Evolutionary conservation across 2,329 filamentous ascomycete genomes (phyloP), one percentile per base, ranked within the genome.

Genomic region (Aspergillus cejpii): DNA sequence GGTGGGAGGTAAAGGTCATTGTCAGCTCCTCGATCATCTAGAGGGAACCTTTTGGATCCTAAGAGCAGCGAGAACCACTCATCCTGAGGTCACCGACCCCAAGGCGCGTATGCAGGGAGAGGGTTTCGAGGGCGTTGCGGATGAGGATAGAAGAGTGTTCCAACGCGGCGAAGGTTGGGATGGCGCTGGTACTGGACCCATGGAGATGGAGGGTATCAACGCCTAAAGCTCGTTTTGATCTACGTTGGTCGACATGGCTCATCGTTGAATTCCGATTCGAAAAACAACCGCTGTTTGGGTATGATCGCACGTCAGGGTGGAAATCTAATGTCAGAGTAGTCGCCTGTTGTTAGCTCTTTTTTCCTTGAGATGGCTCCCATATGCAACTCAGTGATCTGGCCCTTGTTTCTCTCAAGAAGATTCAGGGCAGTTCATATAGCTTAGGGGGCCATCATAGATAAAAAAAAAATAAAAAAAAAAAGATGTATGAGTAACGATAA

Each of bases 131-230:
- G 54, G 53, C 8, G 60, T 66, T 11, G 40, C 49, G 1, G 26
- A 44, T 7, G 52, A 53, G 17, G 60, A 65, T 41, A 43, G 47
- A 15, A 53, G 57, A 27, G 15, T 44, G 5, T 67, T 60, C 41
- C 46, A 54, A n/a, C 58, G 63, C 19, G 64, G 64, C 5, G 55
- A 55, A 40, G 62, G 59, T 6, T 66, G 63, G 63, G 63, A 66
- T 51, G 61, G 63, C 5, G 51, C 39, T 6, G 57, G 53, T 11
- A 51, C 52, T 19, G 61, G 62, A 11, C 55, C 58, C 14, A 57
- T 65, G 56, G 61, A 65, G 45, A 49, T 61, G n/a, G 63, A 65
- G 43, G 52, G 52, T 5, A 39, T 55, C 24, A 55, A 57, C 37
- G 47, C 41, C 39, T 50, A 38, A 38, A 24, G 26, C 8, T 31